phyloP scores from a whole-genome alignment of 345 rosid species.

The Gossypium australe region DNA sequence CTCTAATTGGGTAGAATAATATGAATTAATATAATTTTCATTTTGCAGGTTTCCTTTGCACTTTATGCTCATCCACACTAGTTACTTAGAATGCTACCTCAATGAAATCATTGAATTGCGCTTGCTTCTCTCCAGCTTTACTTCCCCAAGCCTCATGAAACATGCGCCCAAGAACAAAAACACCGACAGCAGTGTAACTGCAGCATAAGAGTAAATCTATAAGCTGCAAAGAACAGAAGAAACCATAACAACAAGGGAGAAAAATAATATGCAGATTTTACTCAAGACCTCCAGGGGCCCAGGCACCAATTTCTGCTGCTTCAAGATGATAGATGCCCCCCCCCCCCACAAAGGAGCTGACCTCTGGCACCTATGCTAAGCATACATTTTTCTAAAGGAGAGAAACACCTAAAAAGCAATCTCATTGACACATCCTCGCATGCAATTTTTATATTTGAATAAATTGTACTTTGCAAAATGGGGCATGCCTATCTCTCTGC shows the following conservation, averaged over 20 bases:
- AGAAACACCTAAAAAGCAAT: not conserved
- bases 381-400: not conserved
- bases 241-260: not conserved
- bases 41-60: not conserved
- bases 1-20: not conserved
- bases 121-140: slow-evolving; percentile 58
- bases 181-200: slow-evolving; percentile 97
- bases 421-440: not conserved
- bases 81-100: slow-evolving; percentile 46
- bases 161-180: slow-evolving; percentile 87
- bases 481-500: not conserved
- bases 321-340: not conserved
- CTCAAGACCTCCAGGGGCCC: not conserved
- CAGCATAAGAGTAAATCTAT: slow-evolving; percentile 10
- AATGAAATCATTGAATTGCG: slow-evolving; percentile 77
- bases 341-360: not conserved
- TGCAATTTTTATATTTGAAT: not conserved
- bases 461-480: not conserved
- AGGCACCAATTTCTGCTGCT: not conserved
- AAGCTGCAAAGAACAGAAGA: not conserved
- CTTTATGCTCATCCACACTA: not conserved
- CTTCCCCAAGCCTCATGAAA: slow-evolving; percentile 89
- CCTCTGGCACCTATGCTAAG: not conserved
- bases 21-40: not conserved
- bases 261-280: not conserved